These are phyloP conservation scores for Xylaria longipes DNA, from an alignment of 495 filamentous ascomycete genomes.

Conservation along the genomic window DNA sequence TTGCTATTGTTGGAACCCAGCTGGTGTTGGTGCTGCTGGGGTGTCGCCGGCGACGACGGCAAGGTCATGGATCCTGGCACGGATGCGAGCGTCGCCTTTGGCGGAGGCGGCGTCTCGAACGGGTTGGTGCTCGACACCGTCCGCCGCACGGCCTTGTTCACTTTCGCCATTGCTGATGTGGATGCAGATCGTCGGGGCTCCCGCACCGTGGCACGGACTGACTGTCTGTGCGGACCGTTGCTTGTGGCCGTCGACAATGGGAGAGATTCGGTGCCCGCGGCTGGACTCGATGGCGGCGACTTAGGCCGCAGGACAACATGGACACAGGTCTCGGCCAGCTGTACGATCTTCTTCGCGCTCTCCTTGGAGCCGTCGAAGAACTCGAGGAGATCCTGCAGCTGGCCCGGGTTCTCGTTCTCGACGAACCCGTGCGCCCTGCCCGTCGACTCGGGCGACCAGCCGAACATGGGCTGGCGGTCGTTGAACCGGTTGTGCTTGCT, in stretches of 20 bases:
- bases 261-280: background rate
- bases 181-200: slow-evolving; percentile 37
- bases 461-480: slow-evolving; percentile 54
- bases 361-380: slow-evolving; percentile 53
- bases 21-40: slow-evolving; percentile 21
- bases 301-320: slow-evolving; percentile 46
- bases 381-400: slow-evolving; percentile 58
- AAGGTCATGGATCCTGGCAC: slow-evolving; percentile 27
- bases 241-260: background rate
- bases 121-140: slow-evolving; percentile 24
- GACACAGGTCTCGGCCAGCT: slow-evolving; percentile 51
- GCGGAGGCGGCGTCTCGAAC: slow-evolving; percentile 12
- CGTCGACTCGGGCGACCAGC: slow-evolving; percentile 52
- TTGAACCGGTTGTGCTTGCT: slow-evolving; percentile 47
- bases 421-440: slow-evolving; percentile 57
- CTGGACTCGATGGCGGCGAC: slow-evolving; percentile 27
- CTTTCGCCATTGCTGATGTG: slow-evolving; percentile 34
- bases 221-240: slow-evolving; percentile 14
- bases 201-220: slow-evolving; percentile 23
- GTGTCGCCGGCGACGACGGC: slow-evolving; percentile 17
- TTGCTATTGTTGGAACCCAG: slow-evolving; percentile 24
- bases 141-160: slow-evolving; percentile 29
- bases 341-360: slow-evolving; percentile 48
- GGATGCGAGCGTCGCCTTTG: slow-evolving; percentile 3
- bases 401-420: slow-evolving; percentile 54